A percentile compares a stretch with the other conserved stretches of the same genome.
phyloP scores from a whole-genome alignment of 2,329 filamentous ascomycete species.

The Aspergillus arachidicola region DNA sequence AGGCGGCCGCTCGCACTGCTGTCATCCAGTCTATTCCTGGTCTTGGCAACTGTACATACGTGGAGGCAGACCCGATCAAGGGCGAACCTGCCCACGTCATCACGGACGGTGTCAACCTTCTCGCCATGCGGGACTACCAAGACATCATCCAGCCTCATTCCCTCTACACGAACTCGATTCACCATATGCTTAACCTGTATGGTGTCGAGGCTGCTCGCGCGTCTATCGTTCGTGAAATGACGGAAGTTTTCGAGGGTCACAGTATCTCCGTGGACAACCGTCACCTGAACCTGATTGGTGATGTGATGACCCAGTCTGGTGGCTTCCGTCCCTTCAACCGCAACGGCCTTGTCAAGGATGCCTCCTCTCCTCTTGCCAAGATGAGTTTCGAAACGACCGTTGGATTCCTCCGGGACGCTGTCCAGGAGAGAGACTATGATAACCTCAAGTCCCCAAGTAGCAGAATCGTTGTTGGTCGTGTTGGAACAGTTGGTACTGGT shows the following conservation, averaged over 20 bases:
- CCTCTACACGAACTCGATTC: conserved; percentile 91
- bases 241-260: conserved; percentile 83
- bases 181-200: conserved; percentile 79
- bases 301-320: conserved; percentile 95
- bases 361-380: conserved; percentile 91
- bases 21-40: conserved; percentile 85
- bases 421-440: conserved; percentile 88
- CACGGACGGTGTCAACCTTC: conserved; percentile 83
- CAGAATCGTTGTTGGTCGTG: conserved; percentile 81
- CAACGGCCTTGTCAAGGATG: conserved; percentile 76
- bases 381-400: conserved; percentile 99
- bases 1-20: conserved; percentile 74
- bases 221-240: conserved; percentile 84
- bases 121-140: conserved; percentile 85
- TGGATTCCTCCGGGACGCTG: conserved; percentile 87
- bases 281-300: conserved; percentile 92
- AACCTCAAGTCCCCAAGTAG: conserved; percentile 82
- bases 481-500: conserved; percentile 84
- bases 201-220: conserved; percentile 90
- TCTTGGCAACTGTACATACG: conserved; percentile 71
- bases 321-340: conserved; percentile 91
- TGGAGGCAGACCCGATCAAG: conserved; percentile 61
- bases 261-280: conserved; percentile 89
- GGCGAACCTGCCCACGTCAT: conserved; percentile 60
- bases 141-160: conserved; percentile 83